Evolutionary conservation across 2,329 filamentous ascomycete species (phyloP).

Genomic region (Talaromyces sp.): DNA sequence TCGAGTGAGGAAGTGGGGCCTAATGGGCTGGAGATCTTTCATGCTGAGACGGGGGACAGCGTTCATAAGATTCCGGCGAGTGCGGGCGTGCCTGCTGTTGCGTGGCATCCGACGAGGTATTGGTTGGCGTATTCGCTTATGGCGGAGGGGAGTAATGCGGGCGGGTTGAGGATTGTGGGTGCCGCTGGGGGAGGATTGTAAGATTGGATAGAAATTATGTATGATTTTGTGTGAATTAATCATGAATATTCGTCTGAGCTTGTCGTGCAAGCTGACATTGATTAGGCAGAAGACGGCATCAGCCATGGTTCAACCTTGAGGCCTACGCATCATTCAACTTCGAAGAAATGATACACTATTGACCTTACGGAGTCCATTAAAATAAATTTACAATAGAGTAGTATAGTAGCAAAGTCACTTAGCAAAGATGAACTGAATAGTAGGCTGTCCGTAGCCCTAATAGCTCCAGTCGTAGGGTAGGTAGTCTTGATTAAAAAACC

Average conservation of each 20-base stretch:
- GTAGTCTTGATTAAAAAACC: no score
- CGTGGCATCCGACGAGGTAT: conserved; percentile 48
- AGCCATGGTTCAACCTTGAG: not conserved
- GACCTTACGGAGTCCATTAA: not conserved
- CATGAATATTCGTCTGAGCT: no score
- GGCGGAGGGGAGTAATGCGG: conserved; percentile 38
- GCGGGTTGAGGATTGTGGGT: conserved; percentile 46
- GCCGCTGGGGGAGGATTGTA: conserved; percentile 39
- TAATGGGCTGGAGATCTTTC: conserved; percentile 45
- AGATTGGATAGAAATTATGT: conserved; percentile 1
- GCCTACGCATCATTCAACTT: not conserved
- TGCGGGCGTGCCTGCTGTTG: conserved; percentile 42
- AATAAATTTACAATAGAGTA: no score
- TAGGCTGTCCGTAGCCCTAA: no score
- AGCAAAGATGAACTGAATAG: no score
- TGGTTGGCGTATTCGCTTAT: conserved; percentile 47
- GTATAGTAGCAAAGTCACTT: no score
- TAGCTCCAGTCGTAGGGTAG: no score
- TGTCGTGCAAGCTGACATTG: no score
- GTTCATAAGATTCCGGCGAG: conserved; percentile 43
- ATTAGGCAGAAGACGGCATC: not conserved
- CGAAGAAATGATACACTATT: not conserved
- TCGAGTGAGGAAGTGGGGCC: conserved; percentile 45
- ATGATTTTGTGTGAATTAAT: not conserved
- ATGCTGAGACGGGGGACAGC: conserved; percentile 46